These are phyloP conservation scores for Globisporangium megalacanthum DNA, from an alignment of 352 stramenopile genomes.

Conservation along the genomic window DNA sequence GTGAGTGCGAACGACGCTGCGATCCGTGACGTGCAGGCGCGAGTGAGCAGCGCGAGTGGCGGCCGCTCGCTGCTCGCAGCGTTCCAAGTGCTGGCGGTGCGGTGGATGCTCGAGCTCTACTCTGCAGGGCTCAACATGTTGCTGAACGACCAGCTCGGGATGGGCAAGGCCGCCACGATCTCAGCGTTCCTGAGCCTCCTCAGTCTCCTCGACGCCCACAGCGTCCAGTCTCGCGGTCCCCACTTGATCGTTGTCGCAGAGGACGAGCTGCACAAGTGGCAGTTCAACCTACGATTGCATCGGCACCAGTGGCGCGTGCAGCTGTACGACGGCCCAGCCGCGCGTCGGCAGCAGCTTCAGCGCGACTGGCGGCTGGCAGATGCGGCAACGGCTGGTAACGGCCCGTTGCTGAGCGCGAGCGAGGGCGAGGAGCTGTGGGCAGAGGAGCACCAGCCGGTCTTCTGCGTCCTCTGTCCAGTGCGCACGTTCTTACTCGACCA, in stretches of 20 bases:
- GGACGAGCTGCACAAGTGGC: slow-evolving; percentile 80
- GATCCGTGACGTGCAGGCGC: slow-evolving; percentile 12
- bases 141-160: slow-evolving; percentile 82
- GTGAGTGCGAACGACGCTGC: slow-evolving; percentile 4
- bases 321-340: slow-evolving; percentile 38
- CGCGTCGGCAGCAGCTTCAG: slow-evolving; percentile 38
- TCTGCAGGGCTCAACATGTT: slow-evolving; percentile 60
- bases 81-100: slow-evolving; percentile 72
- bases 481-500: slow-evolving; percentile 45
- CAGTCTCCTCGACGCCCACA: slow-evolving; percentile 22
- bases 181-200: slow-evolving; percentile 67
- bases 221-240: slow-evolving; percentile 20
- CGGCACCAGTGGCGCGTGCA: slow-evolving; percentile 49
- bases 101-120: slow-evolving; percentile 79
- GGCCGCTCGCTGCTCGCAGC: slow-evolving; percentile 47
- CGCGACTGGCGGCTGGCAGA: slow-evolving; percentile 48
- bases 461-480: slow-evolving; percentile 59
- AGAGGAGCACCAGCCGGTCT: slow-evolving; percentile 36
- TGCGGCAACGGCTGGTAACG: background rate
- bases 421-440: slow-evolving; percentile 40
- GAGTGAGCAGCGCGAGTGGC: slow-evolving; percentile 9
- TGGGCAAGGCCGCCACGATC: slow-evolving; percentile 78
- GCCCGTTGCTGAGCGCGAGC: slow-evolving; percentile 29
- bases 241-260: slow-evolving; percentile 77
- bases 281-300: slow-evolving; percentile 57